A percentile compares a stretch with the other conserved stretches of the same genome.
These are phyloP conservation scores for Sugiyamaella paludigena DNA, from an alignment of 1,139 yeast species.

Conservation along the genomic window DNA sequence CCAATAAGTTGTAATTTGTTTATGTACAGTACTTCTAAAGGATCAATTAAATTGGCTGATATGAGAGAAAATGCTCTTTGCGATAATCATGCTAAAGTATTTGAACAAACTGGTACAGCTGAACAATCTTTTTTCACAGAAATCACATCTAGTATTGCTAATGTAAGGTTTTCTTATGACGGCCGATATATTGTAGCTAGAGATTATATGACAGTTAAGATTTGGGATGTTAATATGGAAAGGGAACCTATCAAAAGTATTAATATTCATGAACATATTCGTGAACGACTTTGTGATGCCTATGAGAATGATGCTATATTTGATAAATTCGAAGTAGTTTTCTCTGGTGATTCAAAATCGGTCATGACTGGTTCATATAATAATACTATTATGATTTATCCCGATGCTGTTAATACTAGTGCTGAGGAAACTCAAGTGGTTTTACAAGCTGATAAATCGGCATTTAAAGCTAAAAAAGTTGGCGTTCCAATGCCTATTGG, in stretches of 20 bases:
- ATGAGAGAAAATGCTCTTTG: conserved; percentile 96
- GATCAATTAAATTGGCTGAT: conserved; percentile 92
- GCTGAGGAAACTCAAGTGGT: conserved; percentile 71
- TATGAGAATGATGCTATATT: conserved; percentile 98
- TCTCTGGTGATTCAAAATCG: conserved; percentile 88
- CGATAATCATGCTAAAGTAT: conserved; percentile 81
- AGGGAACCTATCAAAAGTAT: conserved; percentile 90
- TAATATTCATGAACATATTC: conserved; percentile 90
- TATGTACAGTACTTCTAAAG: conserved; percentile 96
- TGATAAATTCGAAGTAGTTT: conserved; percentile 96
- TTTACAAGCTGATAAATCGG: conserved; percentile 96
- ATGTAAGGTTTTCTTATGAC: conserved; percentile 86
- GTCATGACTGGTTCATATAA: conserved; percentile 98
- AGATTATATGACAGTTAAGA: conserved; percentile 95
- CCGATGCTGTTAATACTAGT: conserved; percentile 57
- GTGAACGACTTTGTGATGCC: conserved; percentile 92
- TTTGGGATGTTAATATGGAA: conserved; percentile 99
- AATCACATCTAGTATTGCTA: conserved; percentile 91
- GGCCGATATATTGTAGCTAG: conserved; percentile 94
- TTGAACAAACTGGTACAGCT: conserved; percentile 91
- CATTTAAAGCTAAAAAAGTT: conserved; percentile 78
- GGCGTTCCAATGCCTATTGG: conserved; percentile 40
- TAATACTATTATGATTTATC: conserved; percentile 95
- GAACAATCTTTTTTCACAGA: conserved; percentile 96
- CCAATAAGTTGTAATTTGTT: conserved; percentile 89